Evolutionary conservation across 2,329 filamentous ascomycete species (phyloP), one percentile per base, ranked within the genome.

Genomic region (Chaetomium globosum): DNA sequence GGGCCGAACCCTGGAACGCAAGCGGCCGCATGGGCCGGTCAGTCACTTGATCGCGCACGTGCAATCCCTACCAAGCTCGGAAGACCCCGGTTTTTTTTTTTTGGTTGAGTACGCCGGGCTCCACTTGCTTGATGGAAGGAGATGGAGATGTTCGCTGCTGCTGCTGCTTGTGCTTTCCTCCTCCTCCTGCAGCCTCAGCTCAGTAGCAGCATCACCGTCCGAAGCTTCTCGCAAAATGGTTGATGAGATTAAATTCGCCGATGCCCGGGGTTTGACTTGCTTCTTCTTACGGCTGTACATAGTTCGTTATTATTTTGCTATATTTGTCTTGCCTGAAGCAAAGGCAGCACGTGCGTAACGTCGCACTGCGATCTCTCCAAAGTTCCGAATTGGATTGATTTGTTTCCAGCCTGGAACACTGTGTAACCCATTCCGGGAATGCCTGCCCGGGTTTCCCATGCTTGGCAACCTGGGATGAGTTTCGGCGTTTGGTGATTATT

Each of bases 41-140:
- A 10, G 46, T 65, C 63, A 61, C 58, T 36, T 61, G 63, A 59
- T 52, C 16, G 2, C 9, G 4, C 63, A 65, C 63, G 63, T 61
- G 63, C 9, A 5, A 16, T 23, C 12, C 7, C 16, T 6, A 12
- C 12, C 13, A 21, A 19, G 39, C 21, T 36, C 58, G 23, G 28
- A 31, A 48, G n/a, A 48, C 21, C 46, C 46, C n/a, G 46, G 46
- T 48, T n/a, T n/a, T n/a, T n/a, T n/a, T n/a, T n/a, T n/a, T n/a
- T 48, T 12, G 36, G 12, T 16, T 13, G 10, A 13, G 36, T 39
- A 39, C 36, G 36, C 36, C 4, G 5, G 39, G 13, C 16, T n/a
- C 39, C 33, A 36, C 33, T 36, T 23, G 21, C 46, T 48, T 21
- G 46, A 23, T 23, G 12, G 8, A 16, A 16, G 39, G 39, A 43